These are phyloP conservation scores for Ganoderma lucidum DNA, from an alignment of 1,284 basidiomycete species.

Conservation along the genomic window DNA sequence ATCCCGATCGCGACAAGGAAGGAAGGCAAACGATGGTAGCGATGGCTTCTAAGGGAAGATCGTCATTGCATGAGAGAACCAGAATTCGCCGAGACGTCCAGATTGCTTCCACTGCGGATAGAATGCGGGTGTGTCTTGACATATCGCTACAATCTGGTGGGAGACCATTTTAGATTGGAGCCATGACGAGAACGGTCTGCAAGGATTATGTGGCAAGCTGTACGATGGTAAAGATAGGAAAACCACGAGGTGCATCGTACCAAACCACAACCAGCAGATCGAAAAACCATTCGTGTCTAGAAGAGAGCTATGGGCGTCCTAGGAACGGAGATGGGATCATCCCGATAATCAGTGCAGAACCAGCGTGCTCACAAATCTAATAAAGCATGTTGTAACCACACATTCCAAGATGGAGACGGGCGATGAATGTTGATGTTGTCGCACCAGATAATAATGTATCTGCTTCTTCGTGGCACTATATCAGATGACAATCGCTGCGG, in stretches of 20 bases:
- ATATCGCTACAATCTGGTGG: slow-evolving; percentile 4
- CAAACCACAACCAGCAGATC: slow-evolving; percentile 1
- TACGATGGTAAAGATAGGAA: slow-evolving; percentile 5
- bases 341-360: slow-evolving; percentile 1
- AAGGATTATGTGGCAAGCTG: slow-evolving; percentile 2
- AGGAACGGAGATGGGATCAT: slow-evolving; percentile 2
- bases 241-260: background rate
- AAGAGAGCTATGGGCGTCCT: background rate
- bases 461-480: background rate
- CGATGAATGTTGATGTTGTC: background rate
- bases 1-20: background rate
- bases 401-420: background rate
- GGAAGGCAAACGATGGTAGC: background rate
- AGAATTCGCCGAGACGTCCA: background rate
- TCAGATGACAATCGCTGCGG: background rate
- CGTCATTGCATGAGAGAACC: background rate
- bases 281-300: background rate
- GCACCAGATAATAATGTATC: background rate
- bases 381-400: background rate
- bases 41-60: background rate
- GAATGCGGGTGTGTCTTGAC: slow-evolving; percentile 1
- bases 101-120: background rate
- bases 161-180: too few relatives aligned
- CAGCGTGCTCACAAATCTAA: background rate
- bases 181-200: background rate